Percentiles rank a stretch among this genome's conserved stretches.
Conservation (phyloP, 345 rosid species). For the Gossypium herbaceum region DNA sequence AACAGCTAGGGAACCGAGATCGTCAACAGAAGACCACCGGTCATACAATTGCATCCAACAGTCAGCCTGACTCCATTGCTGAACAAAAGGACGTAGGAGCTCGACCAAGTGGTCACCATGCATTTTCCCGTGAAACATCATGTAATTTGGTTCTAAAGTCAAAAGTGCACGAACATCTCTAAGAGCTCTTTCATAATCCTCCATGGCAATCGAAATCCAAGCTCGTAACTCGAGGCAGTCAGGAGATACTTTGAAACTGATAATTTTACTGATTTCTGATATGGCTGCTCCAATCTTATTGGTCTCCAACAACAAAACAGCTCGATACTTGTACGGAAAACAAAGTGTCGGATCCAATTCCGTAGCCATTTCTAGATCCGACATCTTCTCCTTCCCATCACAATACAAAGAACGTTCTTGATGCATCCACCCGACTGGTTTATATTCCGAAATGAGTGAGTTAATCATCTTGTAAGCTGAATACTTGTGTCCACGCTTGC, state of each 20-base stretch:
- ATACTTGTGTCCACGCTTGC: constrained; percentile 82
- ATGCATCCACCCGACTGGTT: constrained; percentile 85
- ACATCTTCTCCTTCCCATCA: constrained; percentile 62
- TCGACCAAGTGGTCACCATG: constrained; percentile 70
- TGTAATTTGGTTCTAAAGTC: constrained; percentile 75
- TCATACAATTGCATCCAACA: constrained; percentile 97
- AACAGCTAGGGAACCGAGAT: constrained; percentile 89
- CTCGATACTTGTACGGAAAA: constrained; percentile 82
- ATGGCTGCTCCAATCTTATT: constrained; percentile 63
- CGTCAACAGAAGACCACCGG: constrained; percentile 93
- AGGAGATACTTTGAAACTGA: constrained; percentile 71
- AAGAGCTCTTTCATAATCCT: constrained; percentile 78
- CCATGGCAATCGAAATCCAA: constrained; percentile 70
- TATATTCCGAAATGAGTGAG: constrained; percentile 52
- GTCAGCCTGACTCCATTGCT: constrained; percentile 80
- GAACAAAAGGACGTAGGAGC: constrained; percentile 64
- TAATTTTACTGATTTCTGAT: constrained; percentile 70
- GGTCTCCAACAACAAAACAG: constrained; percentile 69
- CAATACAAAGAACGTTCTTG: constrained; percentile 88
- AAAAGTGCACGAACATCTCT: constrained; percentile 77
- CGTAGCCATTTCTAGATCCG: constrained; percentile 67
- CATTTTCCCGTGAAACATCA: constrained; percentile 69
- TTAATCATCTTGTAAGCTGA: constrained; percentile 78
- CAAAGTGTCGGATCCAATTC: constrained; percentile 82
- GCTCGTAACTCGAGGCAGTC: constrained; percentile 90